phyloP scores from a whole-genome alignment of 1,139 yeast species.

The Pichia inconspicua region DNA sequence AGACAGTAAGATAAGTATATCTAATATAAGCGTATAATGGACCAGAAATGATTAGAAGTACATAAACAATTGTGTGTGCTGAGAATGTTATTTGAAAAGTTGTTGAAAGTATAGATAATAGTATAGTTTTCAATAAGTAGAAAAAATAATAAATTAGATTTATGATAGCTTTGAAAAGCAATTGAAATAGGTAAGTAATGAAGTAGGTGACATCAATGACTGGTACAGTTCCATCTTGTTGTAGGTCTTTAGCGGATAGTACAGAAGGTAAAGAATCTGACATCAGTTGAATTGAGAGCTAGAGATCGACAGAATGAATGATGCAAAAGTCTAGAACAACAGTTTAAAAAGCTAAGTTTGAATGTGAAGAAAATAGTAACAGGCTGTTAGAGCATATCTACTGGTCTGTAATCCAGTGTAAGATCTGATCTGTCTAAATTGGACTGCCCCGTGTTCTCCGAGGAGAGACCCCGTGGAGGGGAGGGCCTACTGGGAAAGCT shows the following conservation, averaged over 20 bases:
- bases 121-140: slow-evolving; percentile 16
- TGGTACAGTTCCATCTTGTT: background rate
- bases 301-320: too few species aligned
- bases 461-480: too few species aligned
- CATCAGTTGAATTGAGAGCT: background rate
- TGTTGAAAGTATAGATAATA: slow-evolving; percentile 19
- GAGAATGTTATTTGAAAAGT: slow-evolving; percentile 25
- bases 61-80: slow-evolving; percentile 22
- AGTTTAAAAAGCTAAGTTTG: too few species aligned
- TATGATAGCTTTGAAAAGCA: background rate
- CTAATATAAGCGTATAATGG: slow-evolving; percentile 36
- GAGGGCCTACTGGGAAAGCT: too few species aligned
- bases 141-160: slow-evolving; percentile 1
- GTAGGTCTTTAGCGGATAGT: background rate
- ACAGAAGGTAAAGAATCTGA: background rate
- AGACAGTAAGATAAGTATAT: slow-evolving; percentile 42
- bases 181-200: background rate
- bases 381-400: too few species aligned
- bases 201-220: background rate
- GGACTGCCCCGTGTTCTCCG: background rate
- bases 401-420: too few species aligned
- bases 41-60: slow-evolving; percentile 18
- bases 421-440: background rate
- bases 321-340: too few species aligned
- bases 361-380: too few species aligned